Conservation (phyloP, 352 stramenopile species). For the Globisporangium rhizosaccharum region DNA sequence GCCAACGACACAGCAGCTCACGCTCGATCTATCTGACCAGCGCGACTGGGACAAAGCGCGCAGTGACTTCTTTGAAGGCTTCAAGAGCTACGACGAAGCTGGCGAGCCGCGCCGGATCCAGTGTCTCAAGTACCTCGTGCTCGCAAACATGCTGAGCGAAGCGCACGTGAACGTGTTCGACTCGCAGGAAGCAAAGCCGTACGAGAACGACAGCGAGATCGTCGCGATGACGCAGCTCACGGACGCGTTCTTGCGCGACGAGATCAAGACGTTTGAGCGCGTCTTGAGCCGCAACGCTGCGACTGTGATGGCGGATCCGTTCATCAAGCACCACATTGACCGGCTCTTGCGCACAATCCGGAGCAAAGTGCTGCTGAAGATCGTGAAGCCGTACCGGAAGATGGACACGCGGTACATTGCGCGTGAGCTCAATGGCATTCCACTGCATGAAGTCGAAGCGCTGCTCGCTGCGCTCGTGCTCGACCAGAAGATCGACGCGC, state of each 20-base stretch:
- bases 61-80: constrained; percentile 94
- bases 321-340: constrained; percentile 66
- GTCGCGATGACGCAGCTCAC: constrained; percentile 94
- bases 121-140: constrained; percentile 93
- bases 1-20: neutral
- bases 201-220: constrained; percentile 95
- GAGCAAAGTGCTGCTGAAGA: constrained; percentile 92
- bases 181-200: constrained; percentile 89
- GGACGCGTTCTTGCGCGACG: constrained; percentile 89
- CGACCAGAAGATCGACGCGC: constrained; percentile 3
- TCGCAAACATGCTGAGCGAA: constrained; percentile 94
- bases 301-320: constrained; percentile 93
- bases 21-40: constrained; percentile 13
- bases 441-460: constrained; percentile 88
- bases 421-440: constrained; percentile 90
- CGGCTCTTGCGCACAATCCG: constrained; percentile 90
- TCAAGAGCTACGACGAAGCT: constrained; percentile 96
- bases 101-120: constrained; percentile 88
- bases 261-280: constrained; percentile 93
- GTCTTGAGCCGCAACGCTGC: constrained; percentile 66
- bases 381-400: constrained; percentile 92
- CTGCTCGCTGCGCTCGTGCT: constrained; percentile 40
- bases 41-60: constrained; percentile 90
- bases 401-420: constrained; percentile 91
- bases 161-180: constrained; percentile 95